These are phyloP conservation scores for Fusarium sp. DNA, from an alignment of 2,329 filamentous ascomycete genomes.

Conservation along the genomic window DNA sequence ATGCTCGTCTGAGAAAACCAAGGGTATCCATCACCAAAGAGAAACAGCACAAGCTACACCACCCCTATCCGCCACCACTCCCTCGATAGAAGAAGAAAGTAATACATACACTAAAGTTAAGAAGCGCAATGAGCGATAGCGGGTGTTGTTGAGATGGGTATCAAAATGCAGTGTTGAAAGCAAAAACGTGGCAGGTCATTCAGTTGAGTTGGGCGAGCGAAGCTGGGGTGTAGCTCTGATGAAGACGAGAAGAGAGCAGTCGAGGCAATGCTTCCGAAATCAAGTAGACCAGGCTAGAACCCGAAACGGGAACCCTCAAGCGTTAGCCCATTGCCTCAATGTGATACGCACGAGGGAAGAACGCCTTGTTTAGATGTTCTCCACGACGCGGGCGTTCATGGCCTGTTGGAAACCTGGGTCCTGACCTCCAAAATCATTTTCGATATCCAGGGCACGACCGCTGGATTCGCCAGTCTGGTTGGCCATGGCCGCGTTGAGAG, in stretches of 20 bases:
- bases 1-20: conserved; percentile 17
- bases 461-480: conserved; percentile 60
- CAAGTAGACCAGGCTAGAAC: conserved; percentile 53
- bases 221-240: conserved; percentile 19
- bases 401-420: conserved; percentile 79
- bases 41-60: background rate
- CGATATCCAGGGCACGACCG: conserved; percentile 56
- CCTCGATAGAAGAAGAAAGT: conserved; percentile 11
- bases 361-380: conserved; percentile 76
- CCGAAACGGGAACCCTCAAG: conserved; percentile 43
- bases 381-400: conserved; percentile 83
- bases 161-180: conserved; percentile 24
- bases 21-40: conserved; percentile 32
- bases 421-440: conserved; percentile 65
- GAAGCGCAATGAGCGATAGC: background rate
- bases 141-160: conserved; percentile 26
- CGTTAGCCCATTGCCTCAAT: conserved; percentile 47
- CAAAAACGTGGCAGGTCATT: conserved; percentile 13
- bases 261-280: conserved; percentile 43
- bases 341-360: conserved; percentile 25
- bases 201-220: conserved; percentile 2
- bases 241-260: conserved; percentile 36
- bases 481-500: conserved; percentile 59
- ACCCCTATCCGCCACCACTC: conserved; percentile 3
- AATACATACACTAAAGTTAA: conserved; percentile 31